A percentile compares a stretch with the other conserved stretches of the same genome.
These are phyloP conservation scores for Fusarium siculi DNA, from an alignment of 2,329 filamentous ascomycete species.

Conservation along the genomic window DNA sequence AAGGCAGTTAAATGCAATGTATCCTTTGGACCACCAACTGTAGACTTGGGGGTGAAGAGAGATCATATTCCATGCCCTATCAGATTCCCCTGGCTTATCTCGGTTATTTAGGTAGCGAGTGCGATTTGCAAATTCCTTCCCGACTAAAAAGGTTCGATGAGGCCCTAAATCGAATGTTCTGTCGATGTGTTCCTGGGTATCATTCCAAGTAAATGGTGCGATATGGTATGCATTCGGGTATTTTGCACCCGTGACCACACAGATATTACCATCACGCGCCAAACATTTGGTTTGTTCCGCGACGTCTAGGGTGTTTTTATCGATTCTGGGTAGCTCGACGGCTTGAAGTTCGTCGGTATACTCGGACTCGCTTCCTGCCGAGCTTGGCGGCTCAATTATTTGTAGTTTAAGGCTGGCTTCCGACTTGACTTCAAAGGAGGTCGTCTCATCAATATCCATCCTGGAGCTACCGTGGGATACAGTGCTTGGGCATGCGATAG, in stretches of 20 bases:
- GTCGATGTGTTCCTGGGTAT: neutral
- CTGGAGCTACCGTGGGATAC: neutral
- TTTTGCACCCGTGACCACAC: neutral
- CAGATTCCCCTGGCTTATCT: neutral
- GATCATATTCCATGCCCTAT: neutral
- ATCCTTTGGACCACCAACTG: neutral
- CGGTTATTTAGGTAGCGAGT: neutral
- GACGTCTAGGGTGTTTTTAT: neutral
- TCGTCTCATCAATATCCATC: neutral
- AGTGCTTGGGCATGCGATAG: neutral
- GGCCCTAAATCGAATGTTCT: neutral
- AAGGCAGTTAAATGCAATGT: neutral
- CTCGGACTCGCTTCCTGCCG: neutral
- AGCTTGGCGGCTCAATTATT: neutral
- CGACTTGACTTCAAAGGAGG: neutral
- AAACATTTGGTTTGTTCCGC: neutral
- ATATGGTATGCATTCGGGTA: neutral
- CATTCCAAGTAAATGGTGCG: neutral
- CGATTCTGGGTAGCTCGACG: neutral
- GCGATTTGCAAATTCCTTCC: neutral
- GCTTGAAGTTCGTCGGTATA: neutral
- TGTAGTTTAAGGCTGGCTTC: neutral
- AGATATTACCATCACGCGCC: neutral
- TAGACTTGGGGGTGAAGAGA: neutral
- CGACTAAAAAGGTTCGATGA: neutral